A percentile compares a stretch with the other conserved stretches of the same genome.
phyloP scores from a whole-genome alignment of 257 asterid species.

The Solanum medicagineum region DNA sequence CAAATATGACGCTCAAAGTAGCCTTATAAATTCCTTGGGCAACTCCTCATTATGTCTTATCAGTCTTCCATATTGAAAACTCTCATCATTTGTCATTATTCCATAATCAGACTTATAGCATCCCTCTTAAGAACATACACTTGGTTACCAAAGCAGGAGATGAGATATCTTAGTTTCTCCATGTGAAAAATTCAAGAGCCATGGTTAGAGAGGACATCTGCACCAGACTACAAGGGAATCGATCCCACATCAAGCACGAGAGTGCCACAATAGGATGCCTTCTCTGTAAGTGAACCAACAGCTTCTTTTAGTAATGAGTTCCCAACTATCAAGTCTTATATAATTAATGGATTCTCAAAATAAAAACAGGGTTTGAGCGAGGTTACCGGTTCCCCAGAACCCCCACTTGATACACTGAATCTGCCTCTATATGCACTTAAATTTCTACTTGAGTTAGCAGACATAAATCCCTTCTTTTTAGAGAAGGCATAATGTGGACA shows the following conservation, averaged over 20 bases:
- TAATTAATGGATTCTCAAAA: background rate
- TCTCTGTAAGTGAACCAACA: no score
- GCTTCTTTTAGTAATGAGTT: background rate
- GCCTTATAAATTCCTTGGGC: background rate
- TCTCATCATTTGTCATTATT: background rate
- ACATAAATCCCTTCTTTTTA: background rate
- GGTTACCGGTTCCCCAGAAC: background rate
- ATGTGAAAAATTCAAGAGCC: background rate
- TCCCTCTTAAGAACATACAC: background rate
- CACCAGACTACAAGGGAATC: background rate
- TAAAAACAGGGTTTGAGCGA: background rate
- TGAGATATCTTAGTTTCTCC: background rate
- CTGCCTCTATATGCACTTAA: background rate
- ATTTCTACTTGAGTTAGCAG: background rate
- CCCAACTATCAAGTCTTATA: background rate
- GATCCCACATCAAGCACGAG: background rate
- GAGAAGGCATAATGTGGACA: background rate
- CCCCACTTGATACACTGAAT: background rate
- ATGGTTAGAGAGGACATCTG: background rate
- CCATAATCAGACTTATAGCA: background rate
- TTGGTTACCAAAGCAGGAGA: background rate
- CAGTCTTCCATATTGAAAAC: background rate
- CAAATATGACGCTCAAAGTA: background rate
- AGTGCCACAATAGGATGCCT: background rate
- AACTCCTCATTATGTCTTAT: background rate